Percentiles rank a stretch among this genome's conserved stretches.
phyloP scores from a whole-genome alignment of 1,284 basidiomycete species.

The Apiotrichum sp. region DNA sequence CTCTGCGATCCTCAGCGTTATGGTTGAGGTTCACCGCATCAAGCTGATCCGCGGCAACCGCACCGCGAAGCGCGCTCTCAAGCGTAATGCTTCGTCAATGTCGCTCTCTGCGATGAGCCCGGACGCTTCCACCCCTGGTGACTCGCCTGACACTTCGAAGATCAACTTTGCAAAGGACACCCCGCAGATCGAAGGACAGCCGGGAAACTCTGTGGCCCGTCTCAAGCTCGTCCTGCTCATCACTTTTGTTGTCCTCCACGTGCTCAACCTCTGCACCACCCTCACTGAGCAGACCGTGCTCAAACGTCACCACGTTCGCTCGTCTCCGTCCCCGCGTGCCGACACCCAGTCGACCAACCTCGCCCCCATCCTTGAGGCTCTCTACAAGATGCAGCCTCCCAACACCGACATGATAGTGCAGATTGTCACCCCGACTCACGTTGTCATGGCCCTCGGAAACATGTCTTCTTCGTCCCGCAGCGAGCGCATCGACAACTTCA shows the following conservation, averaged over 20 bases:
- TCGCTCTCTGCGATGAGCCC: slow-evolving; percentile 11
- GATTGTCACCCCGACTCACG: slow-evolving; percentile 60
- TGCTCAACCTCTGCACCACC: slow-evolving; percentile 89
- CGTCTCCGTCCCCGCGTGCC: slow-evolving; percentile 30
- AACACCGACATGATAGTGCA: slow-evolving; percentile 60
- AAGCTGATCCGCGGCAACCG: slow-evolving; percentile 52
- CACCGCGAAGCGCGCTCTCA: slow-evolving; percentile 16
- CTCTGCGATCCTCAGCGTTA: slow-evolving; percentile 78
- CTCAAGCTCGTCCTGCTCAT: slow-evolving; percentile 86
- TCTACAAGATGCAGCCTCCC: slow-evolving; percentile 52
- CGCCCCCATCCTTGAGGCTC: slow-evolving; percentile 55
- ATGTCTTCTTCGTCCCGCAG: slow-evolving; percentile 27
- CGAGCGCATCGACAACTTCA: slow-evolving; percentile 70
- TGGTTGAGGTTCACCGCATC: slow-evolving; percentile 75
- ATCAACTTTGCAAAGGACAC: slow-evolving; percentile 8
- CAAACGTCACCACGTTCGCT: slow-evolving; percentile 52
- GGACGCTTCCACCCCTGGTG: slow-evolving; percentile 7
- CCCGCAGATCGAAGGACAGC: slow-evolving; percentile 13
- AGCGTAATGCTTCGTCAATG: slow-evolving; percentile 13
- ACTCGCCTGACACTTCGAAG: slow-evolving; percentile 12
- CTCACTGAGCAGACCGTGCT: slow-evolving; percentile 68
- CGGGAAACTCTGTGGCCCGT: slow-evolving; percentile 72
- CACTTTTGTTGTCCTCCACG: slow-evolving; percentile 79
- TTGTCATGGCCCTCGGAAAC: slow-evolving; percentile 48
- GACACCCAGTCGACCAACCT: slow-evolving; percentile 54